Percentiles rank a stretch among this genome's conserved stretches.
These are phyloP conservation scores for Xylaria polymorpha DNA, from an alignment of 2,329 filamentous ascomycete genomes.

Conservation along the genomic window DNA sequence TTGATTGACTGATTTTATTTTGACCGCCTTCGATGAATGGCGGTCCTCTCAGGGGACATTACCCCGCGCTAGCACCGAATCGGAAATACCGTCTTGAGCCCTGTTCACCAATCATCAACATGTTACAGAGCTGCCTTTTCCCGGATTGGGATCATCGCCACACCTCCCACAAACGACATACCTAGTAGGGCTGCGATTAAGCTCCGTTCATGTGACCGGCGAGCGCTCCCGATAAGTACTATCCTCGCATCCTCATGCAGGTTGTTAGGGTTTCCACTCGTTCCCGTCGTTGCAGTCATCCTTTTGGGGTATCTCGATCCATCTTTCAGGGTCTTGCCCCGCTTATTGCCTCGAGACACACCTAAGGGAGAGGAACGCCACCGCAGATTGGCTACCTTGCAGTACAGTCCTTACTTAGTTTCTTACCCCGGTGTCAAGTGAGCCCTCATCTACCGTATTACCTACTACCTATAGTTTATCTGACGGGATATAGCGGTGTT, in stretches of 20 bases:
- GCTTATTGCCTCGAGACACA: slow-evolving; percentile 4
- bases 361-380: background rate
- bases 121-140: slow-evolving; percentile 22
- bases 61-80: slow-evolving; percentile 29
- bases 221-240: slow-evolving; percentile 9
- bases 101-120: slow-evolving; percentile 32
- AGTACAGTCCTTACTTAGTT: background rate
- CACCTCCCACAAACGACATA: background rate
- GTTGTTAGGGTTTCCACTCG: slow-evolving; percentile 15
- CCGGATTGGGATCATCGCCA: slow-evolving; percentile 31
- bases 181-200: background rate
- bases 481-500: background rate
- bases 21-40: slow-evolving; percentile 28
- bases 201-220: slow-evolving; percentile 35
- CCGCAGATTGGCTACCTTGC: background rate
- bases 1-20: too few relatives aligned
- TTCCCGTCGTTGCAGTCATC: slow-evolving; percentile 14
- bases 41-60: background rate
- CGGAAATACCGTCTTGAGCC: slow-evolving; percentile 30
- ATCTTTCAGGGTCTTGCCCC: slow-evolving; percentile 21
- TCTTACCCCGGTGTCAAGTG: slow-evolving; percentile 5
- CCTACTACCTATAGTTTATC: background rate
- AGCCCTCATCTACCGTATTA: background rate
- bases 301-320: slow-evolving; percentile 1
- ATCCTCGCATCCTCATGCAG: slow-evolving; percentile 10